Evolutionary conservation across 106 monocot species (phyloP).

Genomic region (Phalaenopsis equestris): DNA sequence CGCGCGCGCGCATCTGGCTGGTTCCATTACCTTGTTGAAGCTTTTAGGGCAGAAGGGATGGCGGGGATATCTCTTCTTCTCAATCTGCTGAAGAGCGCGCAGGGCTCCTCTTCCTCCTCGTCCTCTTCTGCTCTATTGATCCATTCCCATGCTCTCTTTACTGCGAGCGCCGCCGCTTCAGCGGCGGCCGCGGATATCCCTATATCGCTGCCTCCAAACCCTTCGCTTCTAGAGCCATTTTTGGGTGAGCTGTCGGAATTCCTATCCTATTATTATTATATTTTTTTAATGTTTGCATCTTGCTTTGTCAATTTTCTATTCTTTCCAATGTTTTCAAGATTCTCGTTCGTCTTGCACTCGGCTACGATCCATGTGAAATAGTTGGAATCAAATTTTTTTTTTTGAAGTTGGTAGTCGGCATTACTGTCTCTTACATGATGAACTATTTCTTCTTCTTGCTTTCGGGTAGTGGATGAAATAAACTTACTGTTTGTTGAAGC

Average conservation of each 20-base stretch:
- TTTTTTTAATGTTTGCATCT: neutral
- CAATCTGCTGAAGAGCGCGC: slow-evolving; percentile 31
- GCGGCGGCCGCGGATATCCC: slow-evolving; percentile 40
- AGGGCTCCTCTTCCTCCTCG: slow-evolving; percentile 9
- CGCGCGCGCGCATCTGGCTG: neutral
- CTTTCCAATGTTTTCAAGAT: neutral
- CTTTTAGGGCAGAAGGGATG: slow-evolving; percentile 8
- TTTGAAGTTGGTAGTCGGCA: neutral
- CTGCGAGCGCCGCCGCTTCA: slow-evolving; percentile 33
- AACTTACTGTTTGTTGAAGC: no score
- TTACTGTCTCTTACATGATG: neutral
- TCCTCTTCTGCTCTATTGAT: slow-evolving; percentile 21
- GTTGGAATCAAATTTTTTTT: neutral
- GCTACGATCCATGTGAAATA: neutral
- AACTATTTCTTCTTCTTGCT: no score
- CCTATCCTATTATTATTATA: neutral
- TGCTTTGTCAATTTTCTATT: neutral
- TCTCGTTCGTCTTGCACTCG: neutral
- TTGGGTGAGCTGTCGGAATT: slow-evolving; percentile 20
- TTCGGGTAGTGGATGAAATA: no score
- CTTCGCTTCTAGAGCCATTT: slow-evolving; percentile 33
- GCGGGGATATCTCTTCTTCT: slow-evolving; percentile 39
- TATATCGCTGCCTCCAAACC: slow-evolving; percentile 26
- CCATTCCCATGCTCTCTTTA: slow-evolving; percentile 32
- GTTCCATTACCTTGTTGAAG: no score